These are phyloP conservation scores for Populus nigra DNA, from an alignment of 345 rosid species.

Conservation along the genomic window DNA sequence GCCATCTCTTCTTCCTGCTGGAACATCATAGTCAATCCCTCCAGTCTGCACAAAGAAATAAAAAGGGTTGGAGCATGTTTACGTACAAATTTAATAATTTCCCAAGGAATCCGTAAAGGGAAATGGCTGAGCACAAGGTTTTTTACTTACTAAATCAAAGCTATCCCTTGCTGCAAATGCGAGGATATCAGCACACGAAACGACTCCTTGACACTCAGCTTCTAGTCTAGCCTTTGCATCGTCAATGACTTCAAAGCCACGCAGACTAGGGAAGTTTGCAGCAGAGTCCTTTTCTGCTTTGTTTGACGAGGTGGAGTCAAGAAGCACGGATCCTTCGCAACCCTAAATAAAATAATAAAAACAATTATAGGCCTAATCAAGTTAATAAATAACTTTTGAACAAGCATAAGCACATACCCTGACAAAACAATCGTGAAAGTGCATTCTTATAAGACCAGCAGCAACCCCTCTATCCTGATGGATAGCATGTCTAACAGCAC, in stretches of 20 bases:
- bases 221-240: slow-evolving; percentile 42
- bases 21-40: slow-evolving; percentile 49
- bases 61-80: background rate
- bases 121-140: background rate
- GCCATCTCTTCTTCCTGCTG: slow-evolving; percentile 64
- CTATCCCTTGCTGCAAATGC: slow-evolving; percentile 60
- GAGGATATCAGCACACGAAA: slow-evolving; percentile 57
- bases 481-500: slow-evolving; percentile 37
- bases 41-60: slow-evolving; percentile 27
- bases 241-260: slow-evolving; percentile 56
- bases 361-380: background rate
- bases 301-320: slow-evolving; percentile 44
- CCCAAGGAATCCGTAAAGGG: background rate
- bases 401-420: slow-evolving; percentile 29
- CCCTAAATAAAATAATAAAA: slow-evolving; percentile 26
- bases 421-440: slow-evolving; percentile 63
- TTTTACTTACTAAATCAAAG: slow-evolving; percentile 33
- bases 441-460: slow-evolving; percentile 54
- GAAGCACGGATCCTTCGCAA: slow-evolving; percentile 53
- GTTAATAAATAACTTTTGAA: background rate
- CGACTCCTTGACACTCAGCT: slow-evolving; percentile 40
- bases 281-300: slow-evolving; percentile 53
- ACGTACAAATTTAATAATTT: background rate
- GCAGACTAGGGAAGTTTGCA: slow-evolving; percentile 39
- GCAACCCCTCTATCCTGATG: slow-evolving; percentile 41